Conservation (phyloP, 305 asterid species). For the Fraxinus albicans region DNA sequence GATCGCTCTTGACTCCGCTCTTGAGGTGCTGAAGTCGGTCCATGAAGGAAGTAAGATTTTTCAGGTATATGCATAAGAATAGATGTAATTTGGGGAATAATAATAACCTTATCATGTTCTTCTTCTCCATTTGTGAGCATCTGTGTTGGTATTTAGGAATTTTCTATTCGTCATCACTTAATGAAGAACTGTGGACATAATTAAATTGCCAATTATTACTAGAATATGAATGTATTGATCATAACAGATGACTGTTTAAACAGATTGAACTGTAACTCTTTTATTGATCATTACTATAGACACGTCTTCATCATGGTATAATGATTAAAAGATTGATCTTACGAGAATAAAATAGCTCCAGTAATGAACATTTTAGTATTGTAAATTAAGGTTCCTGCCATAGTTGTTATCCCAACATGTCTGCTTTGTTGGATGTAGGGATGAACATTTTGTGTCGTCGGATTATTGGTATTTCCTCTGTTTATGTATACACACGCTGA, state of each 20-base stretch:
- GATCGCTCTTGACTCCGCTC: conserved; percentile 60
- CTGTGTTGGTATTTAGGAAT: neutral
- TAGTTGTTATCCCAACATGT: neutral
- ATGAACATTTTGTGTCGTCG: neutral
- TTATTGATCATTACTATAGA: neutral
- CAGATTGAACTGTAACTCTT: conserved; percentile 2
- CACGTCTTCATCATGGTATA: neutral
- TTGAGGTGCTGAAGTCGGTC: conserved; percentile 66
- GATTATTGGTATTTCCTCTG: neutral
- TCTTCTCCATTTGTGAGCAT: neutral
- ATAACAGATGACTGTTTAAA: conserved; percentile 2
- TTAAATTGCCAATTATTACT: neutral
- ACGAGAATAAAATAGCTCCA: neutral
- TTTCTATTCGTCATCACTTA: neutral
- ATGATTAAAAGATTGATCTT: conserved; percentile 2
- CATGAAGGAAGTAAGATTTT: conserved; percentile 76
- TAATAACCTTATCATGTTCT: neutral
- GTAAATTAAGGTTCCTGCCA: conserved; percentile 2
- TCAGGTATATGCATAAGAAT: conserved; percentile 47
- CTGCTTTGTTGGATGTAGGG: neutral
- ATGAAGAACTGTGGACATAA: neutral
- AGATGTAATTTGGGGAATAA: neutral
- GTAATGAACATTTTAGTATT: conserved; percentile 3
- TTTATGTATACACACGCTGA: neutral
- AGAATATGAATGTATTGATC: conserved; percentile 2